These are phyloP conservation scores for Globisporangium middletonii DNA, from an alignment of 352 stramenopile species.

Conservation along the genomic window DNA sequence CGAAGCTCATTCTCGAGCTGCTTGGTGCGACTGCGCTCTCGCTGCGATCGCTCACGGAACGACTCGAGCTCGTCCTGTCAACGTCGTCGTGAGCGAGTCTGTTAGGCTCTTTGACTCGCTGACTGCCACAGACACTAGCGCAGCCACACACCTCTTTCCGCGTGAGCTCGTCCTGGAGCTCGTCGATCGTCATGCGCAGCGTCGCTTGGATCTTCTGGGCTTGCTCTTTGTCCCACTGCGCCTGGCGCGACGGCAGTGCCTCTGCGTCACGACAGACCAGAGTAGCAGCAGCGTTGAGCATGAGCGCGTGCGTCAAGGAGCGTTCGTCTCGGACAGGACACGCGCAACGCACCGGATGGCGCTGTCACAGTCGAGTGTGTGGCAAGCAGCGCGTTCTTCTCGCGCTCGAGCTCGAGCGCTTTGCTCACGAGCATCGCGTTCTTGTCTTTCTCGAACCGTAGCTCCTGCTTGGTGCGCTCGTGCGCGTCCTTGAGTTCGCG, in stretches of 20 bases:
- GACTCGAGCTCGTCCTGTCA: conserved; percentile 32
- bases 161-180: conserved; percentile 73
- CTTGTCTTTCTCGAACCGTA: conserved; percentile 73
- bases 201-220: conserved; percentile 65
- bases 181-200: conserved; percentile 61
- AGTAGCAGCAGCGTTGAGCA: not conserved
- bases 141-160: conserved; percentile 40
- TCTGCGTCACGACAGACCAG: conserved; percentile 1
- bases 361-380: not conserved
- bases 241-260: conserved; percentile 12
- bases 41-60: conserved; percentile 43
- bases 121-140: not conserved
- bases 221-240: conserved; percentile 69
- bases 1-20: conserved; percentile 46
- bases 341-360: not conserved
- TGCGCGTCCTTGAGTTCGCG: conserved; percentile 59
- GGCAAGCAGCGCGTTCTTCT: conserved; percentile 53
- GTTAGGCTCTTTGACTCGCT: no score
- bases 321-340: not conserved
- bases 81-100: not conserved
- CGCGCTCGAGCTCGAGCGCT: conserved; percentile 59
- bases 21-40: conserved; percentile 48
- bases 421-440: conserved; percentile 65
- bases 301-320: not conserved
- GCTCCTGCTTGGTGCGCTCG: conserved; percentile 45